Evolutionary conservation across 805 yeast genomes (phyloP), one percentile per base, ranked within the genome.

Genomic region (Zygosaccharomyces bisporus): DNA sequence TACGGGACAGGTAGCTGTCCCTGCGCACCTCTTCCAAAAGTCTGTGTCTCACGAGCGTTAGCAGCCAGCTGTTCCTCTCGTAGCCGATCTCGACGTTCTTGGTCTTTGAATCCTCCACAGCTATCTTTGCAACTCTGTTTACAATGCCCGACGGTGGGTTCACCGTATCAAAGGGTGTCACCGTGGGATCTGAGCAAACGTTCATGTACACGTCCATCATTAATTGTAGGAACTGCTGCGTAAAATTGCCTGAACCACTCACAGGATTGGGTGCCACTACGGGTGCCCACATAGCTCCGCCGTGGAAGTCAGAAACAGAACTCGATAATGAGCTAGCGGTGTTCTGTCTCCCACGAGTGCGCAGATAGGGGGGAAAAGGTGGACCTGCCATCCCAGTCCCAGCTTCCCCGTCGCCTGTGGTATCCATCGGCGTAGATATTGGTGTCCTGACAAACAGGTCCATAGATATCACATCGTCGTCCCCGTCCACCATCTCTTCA

Each of bases 91-190:
- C 70, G 4, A 71, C 52, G 4, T 59, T 62, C 4, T 48, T 49
- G 4, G 46, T 55, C 23, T 61, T 54, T 0, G 75, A 71, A 37
- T 52, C 47, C 46, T 68, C 67, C 23, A 77, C 63, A 20, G 83
- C 73, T 34, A 76, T 71, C 53, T 79, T 80, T 5, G 86, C 76
- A 0, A 81, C 81, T 42, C 72, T 71, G 33, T 79, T 78, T 16
- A 81, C 69, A 3, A 83, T 72, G 1, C 88, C 88, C 1, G 81
- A 72, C 0, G 89, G 88, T 6, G 88, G 89, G 54, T 75, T 75
- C 33, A 70, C 59, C 13, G 77, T 74, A 50, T 81, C 81, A 56
- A 83, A 83, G 0, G 90, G 90, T 0, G 90, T 82, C 6, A 73
- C 68, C 25, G 78, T 75, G 5, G 89, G 88, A 53, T 74, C 78